Base-by-base conservation (phyloP, 73 alveolate genomes). In the Blepharisma japonicum region DNA sequence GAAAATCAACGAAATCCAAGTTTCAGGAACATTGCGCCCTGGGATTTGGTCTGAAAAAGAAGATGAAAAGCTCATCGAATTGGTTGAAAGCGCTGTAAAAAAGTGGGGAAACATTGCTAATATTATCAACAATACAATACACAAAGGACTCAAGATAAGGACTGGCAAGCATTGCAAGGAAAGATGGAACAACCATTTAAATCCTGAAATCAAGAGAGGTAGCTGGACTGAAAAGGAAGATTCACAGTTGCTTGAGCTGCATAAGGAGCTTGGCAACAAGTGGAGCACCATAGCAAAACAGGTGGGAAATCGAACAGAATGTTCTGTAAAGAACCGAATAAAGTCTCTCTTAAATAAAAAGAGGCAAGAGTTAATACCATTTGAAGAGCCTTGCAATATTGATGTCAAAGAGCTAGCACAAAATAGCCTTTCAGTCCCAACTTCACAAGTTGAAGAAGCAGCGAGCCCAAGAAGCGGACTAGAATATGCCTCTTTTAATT, bases 81-180 rank as follows among this genome's bases (percentile, higher is more conserved):
- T 61, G 14, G 47, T 61, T 0, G 27, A 49, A 46, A 71, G 25
- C 9, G 81, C 74, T 21, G 39, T 46, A 27, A 23, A 71, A 46
- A 54, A 82, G 50, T 86, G 93, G 93, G 70, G 71, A 55, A 55
- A 76, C 46, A 77, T 86, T 47, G 93, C 93, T 8, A 79, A 76
- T 6, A 55, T 45, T n/a, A 20, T 87, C 39, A 87, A 87, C 61
- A 45, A 9, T 4, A n/a, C 11, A 47, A 45, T 70, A 14, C 80
- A 81, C 45, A 68, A 67, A 14, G 88, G 84, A 20, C 51, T 38
- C 7, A 27, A 49, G 55, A 55, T 81, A 6, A 83, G 94, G 76
- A 92, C 88, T 68, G 98, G 98, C 8, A 92, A 92, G 80, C 89
- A 87, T 55, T 89, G 96, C 51, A 70, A 96, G 61, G 98, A 92